A percentile compares a stretch with the other conserved stretches of the same genome.
These are phyloP conservation scores for Sporothrix brunneoviolacea DNA, from an alignment of 2,329 filamentous ascomycete species.

Conservation along the genomic window DNA sequence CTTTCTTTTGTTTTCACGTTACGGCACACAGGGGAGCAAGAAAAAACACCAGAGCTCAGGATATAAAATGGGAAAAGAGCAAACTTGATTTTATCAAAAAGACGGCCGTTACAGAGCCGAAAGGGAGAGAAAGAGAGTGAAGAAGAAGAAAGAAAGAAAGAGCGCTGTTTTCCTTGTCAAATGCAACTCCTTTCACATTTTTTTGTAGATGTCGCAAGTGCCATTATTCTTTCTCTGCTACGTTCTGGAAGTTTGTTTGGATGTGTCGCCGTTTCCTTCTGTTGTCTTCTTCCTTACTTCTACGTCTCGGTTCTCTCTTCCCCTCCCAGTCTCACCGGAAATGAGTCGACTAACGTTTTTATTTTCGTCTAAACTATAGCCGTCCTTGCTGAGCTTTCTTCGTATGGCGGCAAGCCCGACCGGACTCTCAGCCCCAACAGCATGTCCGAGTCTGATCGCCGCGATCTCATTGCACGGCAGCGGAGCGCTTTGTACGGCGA, in stretches of 20 bases:
- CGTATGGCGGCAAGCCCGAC: conserved; percentile 63
- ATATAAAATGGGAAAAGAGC: conserved; percentile 5
- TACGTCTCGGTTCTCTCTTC: neutral
- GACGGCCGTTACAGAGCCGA: neutral
- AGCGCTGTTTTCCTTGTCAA: conserved; percentile 13
- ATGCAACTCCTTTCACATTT: conserved; percentile 15
- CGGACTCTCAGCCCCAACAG: conserved; percentile 74
- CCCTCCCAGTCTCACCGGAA: too few relatives aligned
- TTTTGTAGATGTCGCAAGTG: conserved; percentile 15
- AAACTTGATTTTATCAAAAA: conserved; percentile 21
- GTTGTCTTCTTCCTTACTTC: neutral
- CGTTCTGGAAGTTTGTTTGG: neutral
- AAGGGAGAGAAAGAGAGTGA: neutral
- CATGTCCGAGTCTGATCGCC: conserved; percentile 93
- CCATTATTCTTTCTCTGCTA: conserved; percentile 6
- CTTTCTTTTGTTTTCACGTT: conserved; percentile 1
- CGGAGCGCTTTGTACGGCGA: conserved; percentile 90
- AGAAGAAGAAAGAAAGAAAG: conserved; percentile 8
- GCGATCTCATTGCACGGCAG: conserved; percentile 91
- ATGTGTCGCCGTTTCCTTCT: conserved; percentile 3
- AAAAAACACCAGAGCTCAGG: conserved; percentile 8
- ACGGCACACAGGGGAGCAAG: conserved; percentile 12
- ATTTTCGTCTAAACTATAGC: conserved; percentile 39
- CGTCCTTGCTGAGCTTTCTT: conserved; percentile 40
- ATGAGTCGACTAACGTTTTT: too few relatives aligned